Evolutionary conservation across 1,284 basidiomycete species (phyloP).

Genomic region (Tylopilus sp.): DNA sequence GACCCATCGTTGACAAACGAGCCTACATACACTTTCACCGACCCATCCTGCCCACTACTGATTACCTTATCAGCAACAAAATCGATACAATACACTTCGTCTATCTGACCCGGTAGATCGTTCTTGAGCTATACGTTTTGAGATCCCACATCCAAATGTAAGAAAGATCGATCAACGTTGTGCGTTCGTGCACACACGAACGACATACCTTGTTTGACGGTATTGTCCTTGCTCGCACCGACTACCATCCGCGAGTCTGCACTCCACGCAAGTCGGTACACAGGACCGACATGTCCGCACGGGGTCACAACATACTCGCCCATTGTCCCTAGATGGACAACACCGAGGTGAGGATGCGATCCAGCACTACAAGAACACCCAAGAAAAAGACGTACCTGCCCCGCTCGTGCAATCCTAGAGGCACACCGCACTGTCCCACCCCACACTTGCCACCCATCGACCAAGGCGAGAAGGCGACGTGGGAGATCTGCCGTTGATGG

Average conservation of each 20-base stretch:
- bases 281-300: constrained; percentile 93
- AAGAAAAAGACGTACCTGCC: constrained; percentile 16
- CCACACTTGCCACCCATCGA: constrained; percentile 90
- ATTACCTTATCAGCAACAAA: constrained; percentile 98
- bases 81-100: constrained; percentile 99
- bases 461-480: constrained; percentile 96
- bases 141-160: constrained; percentile 87
- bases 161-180: not conserved
- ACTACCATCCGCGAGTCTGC: constrained; percentile 93
- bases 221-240: constrained; percentile 96
- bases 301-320: constrained; percentile 95
- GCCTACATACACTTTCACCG: constrained; percentile 72
- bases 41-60: constrained; percentile 83
- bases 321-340: constrained; percentile 66
- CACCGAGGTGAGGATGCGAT: not conserved
- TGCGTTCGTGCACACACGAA: not conserved
- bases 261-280: constrained; percentile 96
- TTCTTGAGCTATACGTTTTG: constrained; percentile 92
- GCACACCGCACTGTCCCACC: constrained; percentile 93
- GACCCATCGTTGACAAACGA: not conserved
- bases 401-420: constrained; percentile 81
- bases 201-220: constrained; percentile 86
- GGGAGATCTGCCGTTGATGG: constrained; percentile 96
- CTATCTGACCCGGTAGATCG: constrained; percentile 95
- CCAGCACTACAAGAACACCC: not conserved